Percentiles rank a stretch among this genome's conserved stretches.
These are phyloP conservation scores for Furcasterigmium furcatum DNA, from an alignment of 2,329 filamentous ascomycete genomes.

Conservation along the genomic window DNA sequence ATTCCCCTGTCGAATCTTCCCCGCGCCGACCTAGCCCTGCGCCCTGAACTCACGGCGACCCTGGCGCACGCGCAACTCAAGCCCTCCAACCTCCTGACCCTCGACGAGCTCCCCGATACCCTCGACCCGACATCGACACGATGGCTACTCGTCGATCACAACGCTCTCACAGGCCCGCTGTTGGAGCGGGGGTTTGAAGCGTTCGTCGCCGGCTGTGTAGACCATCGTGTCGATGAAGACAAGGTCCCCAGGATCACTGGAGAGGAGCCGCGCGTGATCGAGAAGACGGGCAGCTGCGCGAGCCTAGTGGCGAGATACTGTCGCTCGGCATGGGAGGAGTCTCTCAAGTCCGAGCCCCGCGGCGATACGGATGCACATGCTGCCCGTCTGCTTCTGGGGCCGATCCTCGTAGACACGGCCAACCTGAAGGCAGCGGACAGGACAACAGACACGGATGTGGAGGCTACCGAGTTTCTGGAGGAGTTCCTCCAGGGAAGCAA, in stretches of 20 bases:
- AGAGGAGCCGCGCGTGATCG: constrained; percentile 56
- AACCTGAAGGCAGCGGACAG: constrained; percentile 63
- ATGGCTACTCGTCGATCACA: constrained; percentile 81
- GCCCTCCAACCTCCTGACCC: constrained; percentile 60
- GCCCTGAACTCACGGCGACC: constrained; percentile 68
- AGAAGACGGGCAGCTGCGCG: constrained; percentile 68
- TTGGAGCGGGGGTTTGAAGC: constrained; percentile 42
- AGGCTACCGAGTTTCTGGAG: constrained; percentile 58
- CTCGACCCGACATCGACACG: constrained; percentile 53
- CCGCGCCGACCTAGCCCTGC: constrained; percentile 63
- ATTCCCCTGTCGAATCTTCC: constrained; percentile 73
- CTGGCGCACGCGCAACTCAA: constrained; percentile 58
- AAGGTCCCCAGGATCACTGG: constrained; percentile 39
- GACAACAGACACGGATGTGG: constrained; percentile 58
- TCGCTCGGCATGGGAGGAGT: constrained; percentile 54
- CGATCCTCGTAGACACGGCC: constrained; percentile 71
- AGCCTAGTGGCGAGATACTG: constrained; percentile 65
- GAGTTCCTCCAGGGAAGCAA: constrained; percentile 27
- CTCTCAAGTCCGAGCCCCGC: too few relatives aligned
- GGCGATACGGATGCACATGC: constrained; percentile 50
- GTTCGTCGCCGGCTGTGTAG: constrained; percentile 63
- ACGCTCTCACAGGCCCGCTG: constrained; percentile 63
- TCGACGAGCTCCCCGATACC: constrained; percentile 42
- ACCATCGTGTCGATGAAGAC: constrained; percentile 76
- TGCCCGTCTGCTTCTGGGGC: constrained; percentile 64